Conservation (phyloP, 2,329 filamentous ascomycete species). For the Incumbomyces lentus region DNA sequence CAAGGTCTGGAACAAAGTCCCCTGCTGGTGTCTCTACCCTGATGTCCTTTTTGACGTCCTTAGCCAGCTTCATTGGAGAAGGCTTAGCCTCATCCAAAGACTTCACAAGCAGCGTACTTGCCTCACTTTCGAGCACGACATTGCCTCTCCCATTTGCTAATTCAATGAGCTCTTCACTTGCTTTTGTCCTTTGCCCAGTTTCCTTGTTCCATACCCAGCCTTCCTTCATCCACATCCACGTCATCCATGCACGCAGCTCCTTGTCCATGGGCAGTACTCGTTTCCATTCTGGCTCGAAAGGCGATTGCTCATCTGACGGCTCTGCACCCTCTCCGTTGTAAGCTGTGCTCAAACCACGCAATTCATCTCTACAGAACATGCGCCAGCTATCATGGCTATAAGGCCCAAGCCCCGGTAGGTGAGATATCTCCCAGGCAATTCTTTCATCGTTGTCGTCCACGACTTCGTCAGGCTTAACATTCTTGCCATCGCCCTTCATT, state of each 20-base stretch:
- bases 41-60: conserved; percentile 5
- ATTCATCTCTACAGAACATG: conserved; percentile 76
- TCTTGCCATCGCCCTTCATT: conserved; percentile 36
- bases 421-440: conserved; percentile 70
- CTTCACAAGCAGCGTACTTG: conserved; percentile 12
- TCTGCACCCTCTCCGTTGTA: conserved; percentile 52
- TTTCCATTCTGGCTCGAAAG: conserved; percentile 84
- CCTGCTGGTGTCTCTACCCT: conserved; percentile 16
- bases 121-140: conserved; percentile 32
- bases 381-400: conserved; percentile 87
- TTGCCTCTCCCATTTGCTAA: conserved; percentile 31
- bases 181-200: conserved; percentile 46
- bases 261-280: conserved; percentile 68
- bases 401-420: conserved; percentile 63
- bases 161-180: conserved; percentile 30
- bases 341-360: conserved; percentile 55
- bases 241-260: conserved; percentile 73
- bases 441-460: conserved; percentile 40
- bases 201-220: conserved; percentile 70
- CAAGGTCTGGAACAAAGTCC: conserved; percentile 12
- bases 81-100: conserved; percentile 6
- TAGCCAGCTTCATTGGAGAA: not conserved
- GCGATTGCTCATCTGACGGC: conserved; percentile 21
- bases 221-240: conserved; percentile 87
- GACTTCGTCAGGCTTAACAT: conserved; percentile 38